Conservation (phyloP, 345 rosid genomes). For the Lepidium africanum region DNA sequence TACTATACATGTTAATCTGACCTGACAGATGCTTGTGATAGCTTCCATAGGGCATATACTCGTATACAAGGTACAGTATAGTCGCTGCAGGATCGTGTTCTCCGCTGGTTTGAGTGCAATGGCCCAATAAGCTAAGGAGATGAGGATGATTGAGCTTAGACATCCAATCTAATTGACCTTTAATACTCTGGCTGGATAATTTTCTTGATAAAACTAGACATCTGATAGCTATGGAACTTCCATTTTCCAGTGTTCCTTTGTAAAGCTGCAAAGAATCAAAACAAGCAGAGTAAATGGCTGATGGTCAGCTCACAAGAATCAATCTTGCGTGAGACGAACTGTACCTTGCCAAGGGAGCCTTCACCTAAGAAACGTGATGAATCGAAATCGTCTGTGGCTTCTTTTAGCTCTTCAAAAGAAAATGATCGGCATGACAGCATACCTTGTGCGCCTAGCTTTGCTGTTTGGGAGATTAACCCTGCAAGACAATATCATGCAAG, state of each 20-base stretch:
- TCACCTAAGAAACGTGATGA: conserved; percentile 62
- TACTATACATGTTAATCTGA: conserved; percentile 21
- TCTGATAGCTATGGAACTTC: conserved; percentile 60
- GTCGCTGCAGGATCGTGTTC: conserved; percentile 40
- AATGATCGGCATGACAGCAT: conserved; percentile 43
- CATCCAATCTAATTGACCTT: conserved; percentile 60
- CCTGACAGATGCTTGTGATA: conserved; percentile 78
- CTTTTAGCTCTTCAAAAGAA: conserved; percentile 71
- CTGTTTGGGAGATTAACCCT: conserved; percentile 83
- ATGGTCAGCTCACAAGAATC: not conserved
- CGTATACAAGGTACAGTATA: conserved; percentile 71
- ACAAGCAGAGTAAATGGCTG: not conserved
- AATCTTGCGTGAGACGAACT: not conserved
- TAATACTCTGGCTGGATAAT: conserved; percentile 64
- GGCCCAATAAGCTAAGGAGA: conserved; percentile 76
- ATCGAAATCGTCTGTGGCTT: conserved; percentile 72
- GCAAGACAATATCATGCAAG: not conserved
- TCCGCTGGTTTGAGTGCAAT: conserved; percentile 50
- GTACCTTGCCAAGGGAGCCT: conserved; percentile 87
- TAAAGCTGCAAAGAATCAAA: conserved; percentile 52
- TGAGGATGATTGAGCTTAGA: conserved; percentile 92
- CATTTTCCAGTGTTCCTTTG: conserved; percentile 76
- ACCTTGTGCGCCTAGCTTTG: conserved; percentile 64
- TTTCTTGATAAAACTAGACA: conserved; percentile 52
- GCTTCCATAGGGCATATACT: conserved; percentile 57